Percentiles rank a stretch among this genome's conserved stretches.
Evolutionary conservation across 2,329 filamentous ascomycete genomes (phyloP).

Genomic region (Botrytis fabae): DNA sequence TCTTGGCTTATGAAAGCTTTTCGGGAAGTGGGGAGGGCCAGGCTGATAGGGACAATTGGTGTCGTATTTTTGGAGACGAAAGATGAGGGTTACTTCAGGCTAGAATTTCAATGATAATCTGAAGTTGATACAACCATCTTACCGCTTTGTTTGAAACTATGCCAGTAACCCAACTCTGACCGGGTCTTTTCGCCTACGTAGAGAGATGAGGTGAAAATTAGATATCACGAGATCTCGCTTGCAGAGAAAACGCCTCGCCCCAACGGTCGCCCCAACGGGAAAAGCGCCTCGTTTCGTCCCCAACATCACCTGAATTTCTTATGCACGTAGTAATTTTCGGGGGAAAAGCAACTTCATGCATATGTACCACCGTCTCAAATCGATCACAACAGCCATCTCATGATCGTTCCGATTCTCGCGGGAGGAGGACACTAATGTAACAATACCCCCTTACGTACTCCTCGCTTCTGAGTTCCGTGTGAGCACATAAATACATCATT

Average conservation of each 20-base stretch:
- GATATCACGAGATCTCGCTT: conserved; percentile 7
- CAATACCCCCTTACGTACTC: neutral
- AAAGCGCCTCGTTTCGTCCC: neutral
- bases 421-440: neutral
- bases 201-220: neutral
- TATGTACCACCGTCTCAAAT: neutral
- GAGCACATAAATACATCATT: neutral
- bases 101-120: conserved; percentile 14
- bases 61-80: neutral
- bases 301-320: neutral
- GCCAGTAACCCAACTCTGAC: neutral
- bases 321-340: neutral
- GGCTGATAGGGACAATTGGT: neutral
- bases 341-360: neutral
- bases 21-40: neutral
- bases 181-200: neutral
- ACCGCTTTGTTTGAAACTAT: neutral
- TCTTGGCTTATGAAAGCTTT: neutral
- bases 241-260: neutral
- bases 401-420: neutral
- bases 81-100: conserved; percentile 3
- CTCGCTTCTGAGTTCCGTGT: neutral
- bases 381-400: neutral
- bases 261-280: neutral
- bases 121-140: neutral